Conservation (phyloP, 208 protist species). For the Acanthamoeba royreba region DNA sequence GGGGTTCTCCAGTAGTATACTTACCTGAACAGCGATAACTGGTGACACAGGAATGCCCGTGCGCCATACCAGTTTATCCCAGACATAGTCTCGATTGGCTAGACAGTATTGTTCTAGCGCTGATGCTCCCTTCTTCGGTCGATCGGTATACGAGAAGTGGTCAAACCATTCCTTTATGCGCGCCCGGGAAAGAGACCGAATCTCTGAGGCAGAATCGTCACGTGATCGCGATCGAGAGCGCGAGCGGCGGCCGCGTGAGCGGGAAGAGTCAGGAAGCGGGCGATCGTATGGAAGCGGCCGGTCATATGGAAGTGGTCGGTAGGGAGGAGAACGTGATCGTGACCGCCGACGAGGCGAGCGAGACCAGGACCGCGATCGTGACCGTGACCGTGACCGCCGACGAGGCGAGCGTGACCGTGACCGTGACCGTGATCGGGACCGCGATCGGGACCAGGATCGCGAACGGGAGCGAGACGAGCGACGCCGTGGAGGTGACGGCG, state of each 20-base stretch:
- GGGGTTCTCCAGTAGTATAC: background rate
- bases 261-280: too few relatives aligned
- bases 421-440: background rate
- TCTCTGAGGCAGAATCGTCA: background rate
- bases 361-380: background rate
- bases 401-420: background rate
- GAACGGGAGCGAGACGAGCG: background rate
- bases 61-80: background rate
- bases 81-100: background rate
- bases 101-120: background rate
- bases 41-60: background rate
- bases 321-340: background rate
- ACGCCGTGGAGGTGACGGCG: background rate
- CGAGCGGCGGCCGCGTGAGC: background rate
- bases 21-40: background rate
- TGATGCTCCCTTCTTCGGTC: background rate
- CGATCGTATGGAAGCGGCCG: too few relatives aligned
- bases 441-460: background rate
- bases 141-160: background rate
- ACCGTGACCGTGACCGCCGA: background rate
- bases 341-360: background rate
- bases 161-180: background rate
- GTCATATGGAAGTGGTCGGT: background rate
- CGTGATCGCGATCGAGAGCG: background rate
- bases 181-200: background rate